Evolutionary conservation across 2,329 filamentous ascomycete species (phyloP), one percentile per base, ranked within the genome.

Genomic region (Aotearoamyces nothofagi): DNA sequence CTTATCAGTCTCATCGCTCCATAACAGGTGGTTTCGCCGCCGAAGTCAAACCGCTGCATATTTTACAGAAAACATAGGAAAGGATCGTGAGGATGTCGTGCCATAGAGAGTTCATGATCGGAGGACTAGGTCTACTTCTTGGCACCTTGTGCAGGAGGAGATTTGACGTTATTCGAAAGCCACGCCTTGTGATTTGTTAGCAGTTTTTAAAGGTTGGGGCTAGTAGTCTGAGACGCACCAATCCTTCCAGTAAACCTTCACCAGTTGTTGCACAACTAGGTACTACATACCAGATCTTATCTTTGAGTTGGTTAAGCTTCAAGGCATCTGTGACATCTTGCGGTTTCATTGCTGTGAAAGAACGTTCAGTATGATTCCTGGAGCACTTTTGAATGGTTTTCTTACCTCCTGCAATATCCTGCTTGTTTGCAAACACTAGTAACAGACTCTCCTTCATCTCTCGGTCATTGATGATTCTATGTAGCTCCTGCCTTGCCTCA

Each of bases 361-460:
- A 8, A 20, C 7, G 7, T 20, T 20, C 19, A 20, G 19, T n/a
- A 20, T 7, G 8, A 20, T 20, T 20, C 19, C 7, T 20, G 19
- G 19, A 7, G n/a, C n/a, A 8, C 19, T 20, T 20, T 20, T n/a
- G n/a, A n/a, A 20, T n/a, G 19, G n/a, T 8, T 20, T 7, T 20
- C n/a, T 8, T 58, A 81, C 82, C 74, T 51, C 82, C 81, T 34
- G 69, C 65, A 44, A 96, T 63, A 71, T 98, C 90, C 61, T 96
- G 90, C 71, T 98, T 98, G 66, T 98, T 98, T 50, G 90, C 90
- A 55, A 98, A 96, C 23, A 98, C 87, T 36, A 96, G 61, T 44
- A 98, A 63, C 45, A 96, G 65, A 37, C 84, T 86, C 51, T 96
- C 87, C 61, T 90, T 86, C 74, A 96, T 87, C 66, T 98, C 90